Base-by-base conservation (phyloP, 345 rosid species). In the Odontarrhena argentea region DNA sequence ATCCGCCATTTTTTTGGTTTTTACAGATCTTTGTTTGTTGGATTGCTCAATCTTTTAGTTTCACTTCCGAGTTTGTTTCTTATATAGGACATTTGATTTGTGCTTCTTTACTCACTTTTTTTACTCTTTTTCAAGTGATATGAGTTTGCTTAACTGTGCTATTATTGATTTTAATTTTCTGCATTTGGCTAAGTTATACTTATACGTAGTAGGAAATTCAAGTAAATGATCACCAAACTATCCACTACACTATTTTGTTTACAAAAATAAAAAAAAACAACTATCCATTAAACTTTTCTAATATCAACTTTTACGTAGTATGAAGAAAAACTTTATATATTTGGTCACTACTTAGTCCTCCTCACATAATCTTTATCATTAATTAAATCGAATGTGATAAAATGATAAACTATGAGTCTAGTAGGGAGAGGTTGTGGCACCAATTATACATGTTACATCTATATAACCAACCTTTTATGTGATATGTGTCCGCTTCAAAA, bases 1-100 rank as follows among this genome's bases (percentile, higher is more conserved):
- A 9, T 67, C 77, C 53, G 69, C 73, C 77, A 74, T 74, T 12
- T n/a, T 22, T 14, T 18, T 18, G 22, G 22, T 18, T 18, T 18
- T 22, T 4, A 57, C 14, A 28, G 65, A 58, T 70, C 1, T 9
- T 28, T 35, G 22, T 25, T 32, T 32, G 50, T 66, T 54, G 28
- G 38, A 2, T 60, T 30, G 44, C 28, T 53, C 25, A 13, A 18
- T 28, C 9, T 44, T 66, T 11, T 26, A 28, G 18, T 18, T 55
- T 46, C 7, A 45, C 66, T 69, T 15, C 11, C 11, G 10, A 67
- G 3, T 15, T 8, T 8, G 40, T 8, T 9, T 1, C 0, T 25
- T 50, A 34, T 72, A 42, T 43, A 58, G 35, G 22, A 6, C 54
- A 3, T 56, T 63, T 40, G 37, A 37, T 46, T 55, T 70, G 25